phyloP scores from a whole-genome alignment of 2,329 filamentous ascomycete species.

The Fusarium citri region DNA sequence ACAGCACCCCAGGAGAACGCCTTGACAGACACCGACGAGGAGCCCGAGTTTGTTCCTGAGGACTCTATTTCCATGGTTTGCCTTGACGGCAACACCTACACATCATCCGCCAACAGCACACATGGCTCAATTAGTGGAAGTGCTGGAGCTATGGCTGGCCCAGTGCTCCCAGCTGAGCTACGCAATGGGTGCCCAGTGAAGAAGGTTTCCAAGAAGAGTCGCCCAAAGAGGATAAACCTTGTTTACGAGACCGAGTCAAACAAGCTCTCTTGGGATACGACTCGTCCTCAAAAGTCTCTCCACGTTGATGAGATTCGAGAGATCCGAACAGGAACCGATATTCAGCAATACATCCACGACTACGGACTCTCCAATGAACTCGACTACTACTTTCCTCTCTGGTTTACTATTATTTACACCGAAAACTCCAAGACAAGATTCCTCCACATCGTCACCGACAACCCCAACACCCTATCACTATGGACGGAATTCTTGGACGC shows the following conservation, averaged over 20 bases:
- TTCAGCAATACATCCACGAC: constrained; percentile 89
- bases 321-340: constrained; percentile 84
- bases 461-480: constrained; percentile 75
- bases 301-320: constrained; percentile 97
- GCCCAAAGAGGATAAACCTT: constrained; percentile 74
- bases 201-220: constrained; percentile 86
- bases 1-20: constrained; percentile 67
- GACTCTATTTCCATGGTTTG: constrained; percentile 52
- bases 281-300: constrained; percentile 82
- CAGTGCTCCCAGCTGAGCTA: constrained; percentile 80
- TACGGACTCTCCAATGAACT: constrained; percentile 73
- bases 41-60: constrained; percentile 56
- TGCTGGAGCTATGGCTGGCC: constrained; percentile 65
- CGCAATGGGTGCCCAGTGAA: constrained; percentile 81
- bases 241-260: constrained; percentile 85
- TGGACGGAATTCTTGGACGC: constrained; percentile 89
- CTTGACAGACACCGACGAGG: constrained; percentile 63
- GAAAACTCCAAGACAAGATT: constrained; percentile 86
- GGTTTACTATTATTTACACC: constrained; percentile 92
- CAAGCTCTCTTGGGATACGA: constrained; percentile 88
- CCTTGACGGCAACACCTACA: constrained; percentile 58
- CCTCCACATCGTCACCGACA: constrained; percentile 87
- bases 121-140: constrained; percentile 60
- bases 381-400: constrained; percentile 67
- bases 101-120: constrained; percentile 62